These are phyloP conservation scores for Madurella fahalii DNA, from an alignment of 2,329 filamentous ascomycete genomes.

Conservation along the genomic window DNA sequence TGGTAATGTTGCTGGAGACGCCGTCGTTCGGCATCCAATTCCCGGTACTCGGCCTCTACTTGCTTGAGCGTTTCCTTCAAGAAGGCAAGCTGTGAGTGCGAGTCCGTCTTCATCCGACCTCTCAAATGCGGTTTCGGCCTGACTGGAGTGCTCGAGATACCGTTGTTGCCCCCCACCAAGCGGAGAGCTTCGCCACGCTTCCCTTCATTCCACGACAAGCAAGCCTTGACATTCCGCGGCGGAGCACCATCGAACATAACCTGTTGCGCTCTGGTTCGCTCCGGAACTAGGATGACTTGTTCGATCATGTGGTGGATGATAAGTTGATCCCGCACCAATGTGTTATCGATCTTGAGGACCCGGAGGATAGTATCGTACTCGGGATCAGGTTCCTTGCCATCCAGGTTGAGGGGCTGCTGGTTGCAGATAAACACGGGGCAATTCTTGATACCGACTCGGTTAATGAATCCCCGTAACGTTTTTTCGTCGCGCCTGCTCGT, in stretches of 20 bases:
- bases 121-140: constrained; percentile 45
- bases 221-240: constrained; percentile 69
- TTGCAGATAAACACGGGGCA: constrained; percentile 63
- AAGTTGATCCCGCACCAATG: constrained; percentile 71
- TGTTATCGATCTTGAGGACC: constrained; percentile 76
- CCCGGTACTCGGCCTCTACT: constrained; percentile 51
- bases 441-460: constrained; percentile 43
- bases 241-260: constrained; percentile 61
- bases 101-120: constrained; percentile 77
- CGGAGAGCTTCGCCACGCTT: constrained; percentile 57
- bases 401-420: constrained; percentile 51
- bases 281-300: constrained; percentile 72
- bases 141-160: constrained; percentile 34
- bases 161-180: constrained; percentile 44
- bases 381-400: constrained; percentile 67
- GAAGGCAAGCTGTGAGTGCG: constrained; percentile 59
- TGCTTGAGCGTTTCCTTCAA: constrained; percentile 49
- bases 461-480: constrained; percentile 64
- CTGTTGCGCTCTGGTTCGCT: constrained; percentile 60
- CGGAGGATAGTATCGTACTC: constrained; percentile 74
- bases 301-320: constrained; percentile 82
- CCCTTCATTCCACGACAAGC: constrained; percentile 64
- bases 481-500: constrained; percentile 70
- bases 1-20: constrained; percentile 46
- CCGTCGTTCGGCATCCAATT: constrained; percentile 47